Conservation (phyloP, 2,329 filamentous ascomycete species). For the Xylariaceae sp. region DNA sequence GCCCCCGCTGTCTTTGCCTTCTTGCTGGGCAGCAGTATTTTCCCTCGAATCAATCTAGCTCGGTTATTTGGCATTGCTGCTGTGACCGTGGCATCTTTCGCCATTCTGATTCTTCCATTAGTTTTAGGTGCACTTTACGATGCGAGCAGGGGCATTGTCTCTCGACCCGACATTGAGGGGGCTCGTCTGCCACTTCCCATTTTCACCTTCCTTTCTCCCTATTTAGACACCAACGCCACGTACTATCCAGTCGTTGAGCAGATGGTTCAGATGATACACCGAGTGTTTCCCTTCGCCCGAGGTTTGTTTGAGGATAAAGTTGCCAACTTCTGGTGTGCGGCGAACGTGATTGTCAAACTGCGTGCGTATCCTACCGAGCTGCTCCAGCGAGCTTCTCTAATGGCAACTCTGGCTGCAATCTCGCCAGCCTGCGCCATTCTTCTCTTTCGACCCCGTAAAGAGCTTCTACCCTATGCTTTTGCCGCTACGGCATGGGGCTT, state of each 20-base stretch:
- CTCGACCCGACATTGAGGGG: slow-evolving; percentile 62
- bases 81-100: slow-evolving; percentile 76
- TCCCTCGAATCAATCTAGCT: slow-evolving; percentile 70
- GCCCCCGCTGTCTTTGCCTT: slow-evolving; percentile 92
- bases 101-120: slow-evolving; percentile 76
- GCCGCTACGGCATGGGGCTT: slow-evolving; percentile 93
- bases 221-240: slow-evolving; percentile 68
- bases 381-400: slow-evolving; percentile 78
- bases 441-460: slow-evolving; percentile 77
- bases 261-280: slow-evolving; percentile 81
- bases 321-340: slow-evolving; percentile 95
- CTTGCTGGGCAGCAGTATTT: slow-evolving; percentile 84
- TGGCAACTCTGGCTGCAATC: slow-evolving; percentile 77
- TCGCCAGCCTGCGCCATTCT: slow-evolving; percentile 80
- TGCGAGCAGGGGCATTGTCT: slow-evolving; percentile 66
- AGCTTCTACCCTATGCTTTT: slow-evolving; percentile 79
- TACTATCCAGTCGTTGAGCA: slow-evolving; percentile 81
- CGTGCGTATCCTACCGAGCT: slow-evolving; percentile 72
- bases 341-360: slow-evolving; percentile 90
- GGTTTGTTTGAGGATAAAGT: slow-evolving; percentile 99
- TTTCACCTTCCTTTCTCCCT: slow-evolving; percentile 63
- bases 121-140: slow-evolving; percentile 75
- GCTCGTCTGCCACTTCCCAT: slow-evolving; percentile 68
- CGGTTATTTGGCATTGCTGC: slow-evolving; percentile 78
- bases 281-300: slow-evolving; percentile 95